Conservation (phyloP, 2,329 filamentous ascomycete species). For the Fusarium verticillioides region DNA sequence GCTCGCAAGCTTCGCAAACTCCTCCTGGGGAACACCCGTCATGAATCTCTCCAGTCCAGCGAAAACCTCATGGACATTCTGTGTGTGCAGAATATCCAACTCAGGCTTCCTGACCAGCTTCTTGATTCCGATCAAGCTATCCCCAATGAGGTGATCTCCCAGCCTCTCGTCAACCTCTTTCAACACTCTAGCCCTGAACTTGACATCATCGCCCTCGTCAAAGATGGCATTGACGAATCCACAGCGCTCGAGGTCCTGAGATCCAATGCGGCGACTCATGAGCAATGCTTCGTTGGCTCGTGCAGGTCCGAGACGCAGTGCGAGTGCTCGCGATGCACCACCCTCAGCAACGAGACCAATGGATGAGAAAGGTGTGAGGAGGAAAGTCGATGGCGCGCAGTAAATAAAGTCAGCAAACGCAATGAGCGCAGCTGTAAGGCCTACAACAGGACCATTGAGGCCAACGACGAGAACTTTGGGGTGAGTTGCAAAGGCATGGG, state of each 20-base stretch:
- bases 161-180: conserved; percentile 83
- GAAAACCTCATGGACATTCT: conserved; percentile 88
- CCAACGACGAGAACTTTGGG: conserved; percentile 92
- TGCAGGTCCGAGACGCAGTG: conserved; percentile 79
- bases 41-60: conserved; percentile 84
- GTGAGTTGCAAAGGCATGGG: conserved; percentile 90
- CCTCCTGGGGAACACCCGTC: conserved; percentile 82
- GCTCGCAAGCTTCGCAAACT: conserved; percentile 85
- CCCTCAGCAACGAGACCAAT: conserved; percentile 93
- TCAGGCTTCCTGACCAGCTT: conserved; percentile 80
- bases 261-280: conserved; percentile 82
- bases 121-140: conserved; percentile 87
- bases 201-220: conserved; percentile 69
- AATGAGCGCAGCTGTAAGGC: conserved; percentile 85
- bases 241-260: conserved; percentile 76
- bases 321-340: conserved; percentile 80
- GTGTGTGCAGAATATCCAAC: conserved; percentile 75
- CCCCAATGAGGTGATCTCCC: conserved; percentile 81
- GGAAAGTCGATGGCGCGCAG: conserved; percentile 80
- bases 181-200: conserved; percentile 78
- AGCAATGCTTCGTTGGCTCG: conserved; percentile 94
- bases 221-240: conserved; percentile 93
- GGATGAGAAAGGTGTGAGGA: conserved; percentile 91
- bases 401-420: conserved; percentile 94
- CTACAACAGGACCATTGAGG: conserved; percentile 91